Evolutionary conservation across 345 rosid genomes (phyloP).

Genomic region (Brassica juncea): DNA sequence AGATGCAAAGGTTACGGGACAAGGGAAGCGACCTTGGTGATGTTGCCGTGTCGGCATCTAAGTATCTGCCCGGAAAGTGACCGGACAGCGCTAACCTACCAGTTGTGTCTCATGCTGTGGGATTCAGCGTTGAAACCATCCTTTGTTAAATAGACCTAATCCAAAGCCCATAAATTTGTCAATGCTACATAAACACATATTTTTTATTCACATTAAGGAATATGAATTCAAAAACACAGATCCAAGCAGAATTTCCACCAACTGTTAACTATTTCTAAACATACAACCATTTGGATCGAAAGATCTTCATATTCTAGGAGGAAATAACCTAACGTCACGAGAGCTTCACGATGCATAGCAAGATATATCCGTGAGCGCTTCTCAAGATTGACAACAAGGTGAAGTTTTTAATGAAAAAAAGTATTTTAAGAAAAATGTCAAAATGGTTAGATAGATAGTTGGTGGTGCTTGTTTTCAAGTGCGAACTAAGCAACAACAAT

Average conservation of each 20-base stretch:
- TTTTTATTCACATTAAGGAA: neutral
- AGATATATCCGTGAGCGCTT: neutral
- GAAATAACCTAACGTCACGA: no score
- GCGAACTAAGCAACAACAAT: neutral
- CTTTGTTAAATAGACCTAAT: slow-evolving; percentile 28
- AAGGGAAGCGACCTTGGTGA: slow-evolving; percentile 63
- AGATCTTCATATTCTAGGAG: no score
- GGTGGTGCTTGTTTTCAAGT: neutral
- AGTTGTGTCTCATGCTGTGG: slow-evolving; percentile 60
- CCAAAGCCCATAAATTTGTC: neutral
- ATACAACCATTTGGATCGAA: no score
- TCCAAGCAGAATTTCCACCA: no score
- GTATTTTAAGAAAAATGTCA: no score
- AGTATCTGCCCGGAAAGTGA: slow-evolving; percentile 73
- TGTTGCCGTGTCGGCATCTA: slow-evolving; percentile 85
- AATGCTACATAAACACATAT: neutral
- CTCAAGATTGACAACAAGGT: no score
- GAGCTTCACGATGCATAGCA: neutral
- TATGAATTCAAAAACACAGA: neutral
- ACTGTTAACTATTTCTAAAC: no score
- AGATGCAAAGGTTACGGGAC: slow-evolving; percentile 15
- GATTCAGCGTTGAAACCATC: slow-evolving; percentile 70
- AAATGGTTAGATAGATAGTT: neutral
- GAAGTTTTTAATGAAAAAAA: no score
- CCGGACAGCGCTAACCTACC: slow-evolving; percentile 62